Evolutionary conservation across 257 asterid genomes (phyloP), one percentile per base, ranked within the genome.

Genomic region (Primulina huaijiensis): DNA sequence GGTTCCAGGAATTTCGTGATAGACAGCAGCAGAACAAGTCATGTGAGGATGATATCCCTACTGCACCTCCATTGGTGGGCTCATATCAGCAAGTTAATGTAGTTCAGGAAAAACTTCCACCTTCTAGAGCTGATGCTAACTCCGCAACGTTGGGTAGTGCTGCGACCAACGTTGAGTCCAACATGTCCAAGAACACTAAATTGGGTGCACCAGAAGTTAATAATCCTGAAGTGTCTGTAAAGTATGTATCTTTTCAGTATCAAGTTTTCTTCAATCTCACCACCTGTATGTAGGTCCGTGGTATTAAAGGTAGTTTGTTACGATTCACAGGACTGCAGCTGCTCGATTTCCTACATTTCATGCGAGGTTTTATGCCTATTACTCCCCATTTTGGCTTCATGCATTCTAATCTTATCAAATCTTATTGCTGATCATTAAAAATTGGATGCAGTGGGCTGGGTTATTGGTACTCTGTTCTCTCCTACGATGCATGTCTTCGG

Each of bases 401-500:
- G 21, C 2, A 59, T 71, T 40, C 62, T 64, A 58, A 37, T 67
- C 19, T 58, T 53, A 12, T 70, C 4, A 62, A 30, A 37, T 60
- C 37, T 23, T 68, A 30, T 73, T 60, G 71, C 82, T 76, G 46
- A 55, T 72, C 35, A 40, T 73, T 21, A 62, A 68, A 46, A 69
- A 29, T 58, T 65, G 78, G 66, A 74, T 82, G 60, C 88, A 93
- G 99, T 80, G 97, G 90, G 75, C 83, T 87, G 60, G 99, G 97
- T 52, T 67, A 88, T 56, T 93, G 99, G 97, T 84, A 79, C 35
- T 77, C 76, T 64, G 89, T 90, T 66, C 82, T 89, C 65, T 81
- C 99, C 58, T 93, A 93, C 57, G 99, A 93, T 66, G 99, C 99
- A 43, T 93, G 99, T 67, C 89, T 87, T 64, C 85, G 99, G 69